A percentile compares a stretch with the other conserved stretches of the same genome.
phyloP scores from a whole-genome alignment of 2,329 filamentous ascomycete species.

The Pseudopithomyces maydicus region DNA sequence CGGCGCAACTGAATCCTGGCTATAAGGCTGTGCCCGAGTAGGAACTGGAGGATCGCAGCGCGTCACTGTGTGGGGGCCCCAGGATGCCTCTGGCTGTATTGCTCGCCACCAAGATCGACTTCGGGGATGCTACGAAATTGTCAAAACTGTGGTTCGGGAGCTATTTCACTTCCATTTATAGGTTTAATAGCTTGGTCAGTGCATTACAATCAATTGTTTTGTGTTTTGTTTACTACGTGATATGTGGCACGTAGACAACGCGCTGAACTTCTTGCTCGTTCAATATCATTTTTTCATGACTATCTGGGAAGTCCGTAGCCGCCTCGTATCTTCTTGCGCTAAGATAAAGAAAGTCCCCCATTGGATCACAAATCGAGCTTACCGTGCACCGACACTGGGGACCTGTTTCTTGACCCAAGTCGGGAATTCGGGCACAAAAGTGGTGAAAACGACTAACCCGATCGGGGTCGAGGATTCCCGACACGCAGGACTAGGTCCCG shows the following conservation, averaged over 20 bases:
- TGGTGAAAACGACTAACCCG: neutral
- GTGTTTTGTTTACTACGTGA: too few relatives aligned
- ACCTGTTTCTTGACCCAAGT: neutral
- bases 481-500: constrained; percentile 5
- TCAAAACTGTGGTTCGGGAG: too few relatives aligned
- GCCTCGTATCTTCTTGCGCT: neutral
- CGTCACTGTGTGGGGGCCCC: neutral
- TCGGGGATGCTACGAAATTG: neutral
- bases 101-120: neutral
- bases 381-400: neutral
- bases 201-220: too few relatives aligned
- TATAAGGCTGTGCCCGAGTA: constrained; percentile 1
- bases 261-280: neutral
- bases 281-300: neutral
- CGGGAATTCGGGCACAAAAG: constrained; percentile 1
- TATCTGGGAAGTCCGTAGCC: neutral
- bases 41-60: neutral
- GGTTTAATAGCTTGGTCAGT: too few relatives aligned
- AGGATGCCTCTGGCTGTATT: neutral
- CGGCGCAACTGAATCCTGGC: neutral
- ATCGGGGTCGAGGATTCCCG: constrained; percentile 9
- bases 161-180: too few relatives aligned
- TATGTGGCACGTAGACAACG: too few relatives aligned
- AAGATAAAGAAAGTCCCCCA: neutral
- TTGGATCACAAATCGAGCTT: neutral